Evolutionary conservation across 169 alveolate species (phyloP), one percentile per base, ranked within the genome.

Genomic region (Besnoitia besnoiti): DNA sequence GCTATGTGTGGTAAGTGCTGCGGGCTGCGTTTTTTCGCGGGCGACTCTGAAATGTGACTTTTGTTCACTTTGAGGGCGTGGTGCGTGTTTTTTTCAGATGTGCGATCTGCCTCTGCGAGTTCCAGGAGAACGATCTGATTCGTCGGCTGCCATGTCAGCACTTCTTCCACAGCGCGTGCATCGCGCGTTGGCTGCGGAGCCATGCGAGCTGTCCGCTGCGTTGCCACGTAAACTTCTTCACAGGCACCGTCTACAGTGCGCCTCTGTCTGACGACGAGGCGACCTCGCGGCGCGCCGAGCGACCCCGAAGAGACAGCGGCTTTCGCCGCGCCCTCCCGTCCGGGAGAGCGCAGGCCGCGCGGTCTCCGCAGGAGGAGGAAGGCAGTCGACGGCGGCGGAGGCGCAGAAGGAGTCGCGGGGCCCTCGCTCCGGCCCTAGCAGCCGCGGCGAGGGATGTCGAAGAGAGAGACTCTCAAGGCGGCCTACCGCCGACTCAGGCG

Each of bases 101-200:
- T 51, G 50, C 95, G 27, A 93, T 79, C 61, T 87, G 94, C 47
- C 88, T 91, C 7, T 51, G 88, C 27, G 88, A 80, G 0, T 91
- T 40, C 35, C 85, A 35, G 75, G 91, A 89, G 5, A 85, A 39
- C 12, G 95, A 91, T 10, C 59, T 12, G 19, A 49, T 93, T 3
- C 93, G 97, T 24, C 95, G 95, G 35, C 96, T 96, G 37, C 97
- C 98, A 2, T 96, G 98, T 85, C 75, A 62, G 73, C 98, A 96
- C 91, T 67, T 89, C 51, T 96, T 96, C 42, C 98, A 96, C 88
- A 95, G 92, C 37, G 93, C 87, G 40, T 96, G 98, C 77, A 95
- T 96, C 90, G 96, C 95, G 51, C 89, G 92, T 35, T 96, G 98
- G 98, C 95, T 96, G 27, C 77, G 92, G 1, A 91, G 94, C 51